phyloP scores from a whole-genome alignment of 2,329 filamentous ascomycete species.

The Colletotrichum magnum region DNA sequence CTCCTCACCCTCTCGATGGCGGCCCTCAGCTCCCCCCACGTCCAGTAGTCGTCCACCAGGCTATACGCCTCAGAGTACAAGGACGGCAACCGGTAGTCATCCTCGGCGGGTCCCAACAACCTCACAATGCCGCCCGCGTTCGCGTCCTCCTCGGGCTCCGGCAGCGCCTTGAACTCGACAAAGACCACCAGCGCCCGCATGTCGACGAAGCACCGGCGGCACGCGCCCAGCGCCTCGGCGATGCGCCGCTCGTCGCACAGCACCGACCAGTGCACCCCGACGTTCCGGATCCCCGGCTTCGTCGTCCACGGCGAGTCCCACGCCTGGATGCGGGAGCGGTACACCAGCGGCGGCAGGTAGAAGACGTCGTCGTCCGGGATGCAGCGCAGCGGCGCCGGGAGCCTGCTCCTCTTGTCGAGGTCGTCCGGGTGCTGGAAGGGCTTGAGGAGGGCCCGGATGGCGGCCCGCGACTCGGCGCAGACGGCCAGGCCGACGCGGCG shows the following conservation, averaged over 20 bases:
- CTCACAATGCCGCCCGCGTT: constrained; percentile 8
- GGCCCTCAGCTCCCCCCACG: constrained; percentile 30
- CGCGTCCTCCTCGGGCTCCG: constrained; percentile 26
- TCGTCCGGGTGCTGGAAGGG: constrained; percentile 29
- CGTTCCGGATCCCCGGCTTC: constrained; percentile 28
- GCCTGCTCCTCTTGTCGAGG: constrained; percentile 20
- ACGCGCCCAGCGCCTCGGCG: constrained; percentile 20
- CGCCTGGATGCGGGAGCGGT: constrained; percentile 31
- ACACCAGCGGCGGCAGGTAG: constrained; percentile 35
- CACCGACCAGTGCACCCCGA: constrained; percentile 35
- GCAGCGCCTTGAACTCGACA: constrained; percentile 32
- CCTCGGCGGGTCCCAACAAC: constrained; percentile 15
- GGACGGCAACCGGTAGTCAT: constrained; percentile 29
- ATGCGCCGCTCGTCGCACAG: constrained; percentile 34
- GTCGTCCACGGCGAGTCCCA: constrained; percentile 37
- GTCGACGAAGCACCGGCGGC: constrained; percentile 22
- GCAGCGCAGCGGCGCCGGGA: not conserved
- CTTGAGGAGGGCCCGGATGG: constrained; percentile 10
- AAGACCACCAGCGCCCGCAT: constrained; percentile 22
- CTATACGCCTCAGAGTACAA: constrained; percentile 24
- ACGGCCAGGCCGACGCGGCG: constrained; percentile 22
- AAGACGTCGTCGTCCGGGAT: constrained; percentile 21
- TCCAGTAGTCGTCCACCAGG: constrained; percentile 37
- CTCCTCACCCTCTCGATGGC: constrained; percentile 27
- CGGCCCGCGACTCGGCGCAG: constrained; percentile 27